These are phyloP conservation scores for Eimeria brunetti DNA, from an alignment of 169 alveolate species.

Conservation along the genomic window DNA sequence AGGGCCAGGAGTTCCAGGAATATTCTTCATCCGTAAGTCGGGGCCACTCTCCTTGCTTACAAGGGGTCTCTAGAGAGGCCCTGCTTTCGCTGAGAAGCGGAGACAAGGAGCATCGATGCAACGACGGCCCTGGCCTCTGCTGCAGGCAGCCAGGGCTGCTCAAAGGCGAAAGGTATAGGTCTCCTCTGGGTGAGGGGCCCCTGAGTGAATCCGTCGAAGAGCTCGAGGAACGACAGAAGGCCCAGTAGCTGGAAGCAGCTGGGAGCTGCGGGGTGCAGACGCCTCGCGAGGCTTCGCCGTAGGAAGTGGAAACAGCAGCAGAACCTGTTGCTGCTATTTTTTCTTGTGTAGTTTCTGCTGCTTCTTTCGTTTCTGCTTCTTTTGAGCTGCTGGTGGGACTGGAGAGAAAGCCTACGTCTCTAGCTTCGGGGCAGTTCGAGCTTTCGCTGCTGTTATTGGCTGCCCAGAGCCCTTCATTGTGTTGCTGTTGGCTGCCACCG, in stretches of 20 bases:
- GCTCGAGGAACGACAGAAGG: neutral
- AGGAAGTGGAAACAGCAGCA: neutral
- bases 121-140: neutral
- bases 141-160: constrained; percentile 7
- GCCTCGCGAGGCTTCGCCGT: neutral
- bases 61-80: neutral
- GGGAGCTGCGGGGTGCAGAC: constrained; percentile 10
- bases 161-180: neutral
- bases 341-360: neutral
- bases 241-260: neutral
- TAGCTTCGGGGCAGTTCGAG: neutral
- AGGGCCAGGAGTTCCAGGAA: constrained; percentile 56
- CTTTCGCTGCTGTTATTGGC: constrained; percentile 19
- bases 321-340: neutral
- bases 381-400: neutral
- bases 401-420: neutral
- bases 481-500: neutral
- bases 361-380: constrained; percentile 1
- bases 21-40: neutral
- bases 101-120: neutral
- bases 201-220: neutral
- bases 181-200: neutral
- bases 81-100: neutral
- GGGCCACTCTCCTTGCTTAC: constrained; percentile 8
- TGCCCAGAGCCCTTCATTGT: neutral